A percentile compares a stretch with the other conserved stretches of the same genome.
Conservation (phyloP, 2,329 filamentous ascomycete genomes). For the Fusarium clavum region DNA sequence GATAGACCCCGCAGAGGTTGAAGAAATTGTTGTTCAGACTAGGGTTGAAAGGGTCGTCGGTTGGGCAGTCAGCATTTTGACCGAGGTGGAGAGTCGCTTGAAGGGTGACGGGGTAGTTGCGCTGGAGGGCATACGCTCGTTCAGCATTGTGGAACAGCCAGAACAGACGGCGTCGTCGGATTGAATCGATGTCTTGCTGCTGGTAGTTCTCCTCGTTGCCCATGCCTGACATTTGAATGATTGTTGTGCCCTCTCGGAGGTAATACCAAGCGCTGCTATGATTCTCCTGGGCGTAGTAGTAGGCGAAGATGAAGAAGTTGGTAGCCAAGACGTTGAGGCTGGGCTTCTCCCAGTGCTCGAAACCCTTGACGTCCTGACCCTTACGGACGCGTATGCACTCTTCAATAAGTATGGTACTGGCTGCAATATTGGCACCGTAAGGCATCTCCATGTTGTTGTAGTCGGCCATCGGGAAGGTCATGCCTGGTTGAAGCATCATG, state of each 20-base stretch:
- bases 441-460: constrained; percentile 68
- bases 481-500: constrained; percentile 76
- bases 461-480: constrained; percentile 67
- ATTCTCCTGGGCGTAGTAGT: constrained; percentile 76
- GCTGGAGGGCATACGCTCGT: constrained; percentile 78
- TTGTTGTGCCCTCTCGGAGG: constrained; percentile 79
- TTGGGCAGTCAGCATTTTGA: constrained; percentile 72
- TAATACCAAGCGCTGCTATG: constrained; percentile 85
- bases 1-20: constrained; percentile 71
- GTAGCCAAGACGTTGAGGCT: constrained; percentile 72
- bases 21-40: constrained; percentile 68
- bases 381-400: constrained; percentile 75
- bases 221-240: constrained; percentile 71
- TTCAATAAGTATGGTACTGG: constrained; percentile 74
- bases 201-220: constrained; percentile 72
- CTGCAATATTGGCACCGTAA: constrained; percentile 67
- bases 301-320: constrained; percentile 83
- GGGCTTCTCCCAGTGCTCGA: constrained; percentile 68
- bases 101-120: constrained; percentile 75
- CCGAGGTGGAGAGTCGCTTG: constrained; percentile 73
- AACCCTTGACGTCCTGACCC: constrained; percentile 51
- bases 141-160: constrained; percentile 80
- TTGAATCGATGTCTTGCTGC: constrained; percentile 66
- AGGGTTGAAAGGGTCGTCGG: constrained; percentile 61
- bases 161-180: constrained; percentile 74